Evolutionary conservation across 139 green algal genomes (phyloP), one percentile per base, ranked within the genome.

Genomic region (Micractinium sp.): DNA sequence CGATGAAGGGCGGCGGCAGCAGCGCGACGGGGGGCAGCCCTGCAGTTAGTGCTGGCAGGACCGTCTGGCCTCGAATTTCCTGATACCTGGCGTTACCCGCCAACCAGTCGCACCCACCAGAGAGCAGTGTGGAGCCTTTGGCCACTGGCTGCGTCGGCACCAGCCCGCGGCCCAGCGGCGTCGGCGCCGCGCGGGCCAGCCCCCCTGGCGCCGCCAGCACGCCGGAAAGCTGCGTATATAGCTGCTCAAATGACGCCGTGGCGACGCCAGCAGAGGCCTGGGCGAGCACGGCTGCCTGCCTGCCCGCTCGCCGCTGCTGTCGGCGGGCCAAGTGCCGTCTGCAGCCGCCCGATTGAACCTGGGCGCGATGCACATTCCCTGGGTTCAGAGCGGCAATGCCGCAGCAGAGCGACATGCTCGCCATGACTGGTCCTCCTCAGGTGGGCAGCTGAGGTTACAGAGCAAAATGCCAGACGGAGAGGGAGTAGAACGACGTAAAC

Each of bases 111-210:
- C 22, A 36, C 63, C 63, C 71, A 69, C 82, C 83, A 33, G 83
- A 87, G 19, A 94, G 74, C 33, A 94, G 33, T 31, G 19, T 29
- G 1, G 36, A 53, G 36, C 79, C 91, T 9, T 61, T 29, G 22
- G 81, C 16, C 2, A 89, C 41, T 0, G 69, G 36, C 67, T 85
- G 47, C 27, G 23, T 77, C 0, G 90, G 83, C 15, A 92, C 77
- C 4, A 94, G 89, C 20, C 91, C 91, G 20, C 91, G 36, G 0
- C 91, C 91, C 0, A 92, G 74, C 23, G 74, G 77, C 7, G 89
- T 92, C 22, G 67, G 38, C 2, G 31, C 71, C 41, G 89, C 89
- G 35, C 9, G 47, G 47, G 31, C 61, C 19, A 90, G 25, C 1
- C 0, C 35, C 13, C 77, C 86, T 0, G 61, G 77, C 15, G 85